A percentile compares a stretch with the other conserved stretches of the same genome.
phyloP scores from a whole-genome alignment of 768 basidiomycete species.

The Panaeolus cyanescens region DNA sequence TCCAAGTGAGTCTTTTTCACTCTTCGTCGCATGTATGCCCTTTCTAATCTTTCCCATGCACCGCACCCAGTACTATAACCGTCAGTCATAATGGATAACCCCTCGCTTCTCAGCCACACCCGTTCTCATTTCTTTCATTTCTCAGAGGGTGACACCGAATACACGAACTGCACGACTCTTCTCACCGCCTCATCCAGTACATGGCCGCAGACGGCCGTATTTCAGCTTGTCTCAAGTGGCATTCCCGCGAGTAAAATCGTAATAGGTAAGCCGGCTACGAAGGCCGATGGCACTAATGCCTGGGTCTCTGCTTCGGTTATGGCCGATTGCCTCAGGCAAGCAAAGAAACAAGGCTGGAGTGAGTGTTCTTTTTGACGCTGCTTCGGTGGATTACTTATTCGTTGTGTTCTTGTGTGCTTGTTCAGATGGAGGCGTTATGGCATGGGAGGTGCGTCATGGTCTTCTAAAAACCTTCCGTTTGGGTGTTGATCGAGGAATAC shows the following conservation, averaged over 20 bases:
- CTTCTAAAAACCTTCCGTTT: background rate
- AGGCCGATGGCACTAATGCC: slow-evolving; percentile 56
- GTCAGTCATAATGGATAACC: slow-evolving; percentile 33
- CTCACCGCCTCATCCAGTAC: slow-evolving; percentile 49
- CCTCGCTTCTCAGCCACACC: background rate
- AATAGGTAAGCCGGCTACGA: slow-evolving; percentile 70
- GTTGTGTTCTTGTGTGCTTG: background rate
- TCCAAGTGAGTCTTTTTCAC: slow-evolving; percentile 38
- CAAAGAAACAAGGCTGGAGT: slow-evolving; percentile 70
- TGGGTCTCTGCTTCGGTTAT: slow-evolving; percentile 62
- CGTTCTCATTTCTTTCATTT: slow-evolving; percentile 9
- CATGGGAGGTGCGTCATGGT: slow-evolving; percentile 34
- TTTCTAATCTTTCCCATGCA: too few species aligned
- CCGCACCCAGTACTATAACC: slow-evolving; percentile 43
- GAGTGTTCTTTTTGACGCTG: slow-evolving; percentile 25
- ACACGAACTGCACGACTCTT: slow-evolving; percentile 63
- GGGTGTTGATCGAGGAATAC: background rate
- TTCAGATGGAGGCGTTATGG: slow-evolving; percentile 37
- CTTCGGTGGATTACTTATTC: background rate
- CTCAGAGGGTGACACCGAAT: slow-evolving; percentile 62
- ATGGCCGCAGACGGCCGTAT: slow-evolving; percentile 64
- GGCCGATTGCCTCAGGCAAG: slow-evolving; percentile 60
- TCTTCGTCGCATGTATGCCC: too few species aligned
- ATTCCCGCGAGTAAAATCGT: slow-evolving; percentile 66
- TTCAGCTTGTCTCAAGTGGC: slow-evolving; percentile 60